Percentiles rank a stretch among this genome's conserved stretches.
Evolutionary conservation across 768 basidiomycete genomes (phyloP).

Genomic region (Panellus pusillus): DNA sequence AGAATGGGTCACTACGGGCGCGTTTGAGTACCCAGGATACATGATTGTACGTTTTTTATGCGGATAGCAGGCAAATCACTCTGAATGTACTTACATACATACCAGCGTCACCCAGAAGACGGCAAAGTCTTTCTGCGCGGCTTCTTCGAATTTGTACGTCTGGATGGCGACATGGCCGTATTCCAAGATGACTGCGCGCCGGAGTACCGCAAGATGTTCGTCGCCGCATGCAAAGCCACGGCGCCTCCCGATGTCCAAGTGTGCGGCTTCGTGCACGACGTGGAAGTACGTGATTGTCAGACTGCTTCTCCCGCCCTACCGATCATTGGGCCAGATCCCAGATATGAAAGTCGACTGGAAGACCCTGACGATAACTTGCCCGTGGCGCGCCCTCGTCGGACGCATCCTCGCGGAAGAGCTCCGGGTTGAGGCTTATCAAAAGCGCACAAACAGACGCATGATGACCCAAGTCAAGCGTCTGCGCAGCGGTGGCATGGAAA

Average conservation of each 20-base stretch:
- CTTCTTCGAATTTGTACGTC: neutral
- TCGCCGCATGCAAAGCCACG: constrained; percentile 2
- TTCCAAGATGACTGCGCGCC: neutral
- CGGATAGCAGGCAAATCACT: neutral
- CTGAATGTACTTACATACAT: too few relatives aligned
- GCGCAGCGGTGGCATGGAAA: neutral
- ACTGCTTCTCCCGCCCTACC: neutral
- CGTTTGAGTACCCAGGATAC: neutral
- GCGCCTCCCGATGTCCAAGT: constrained; percentile 12
- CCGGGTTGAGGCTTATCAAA: constrained; percentile 7
- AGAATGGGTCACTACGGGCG: constrained; percentile 2
- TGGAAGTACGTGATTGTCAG: neutral
- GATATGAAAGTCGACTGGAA: constrained; percentile 17
- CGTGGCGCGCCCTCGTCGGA: constrained; percentile 12
- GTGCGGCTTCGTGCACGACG: constrained; percentile 12
- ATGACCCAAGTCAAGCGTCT: constrained; percentile 5
- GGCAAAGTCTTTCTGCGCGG: constrained; percentile 7
- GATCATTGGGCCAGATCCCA: constrained; percentile 1
- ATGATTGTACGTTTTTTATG: neutral
- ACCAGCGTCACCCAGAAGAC: neutral
- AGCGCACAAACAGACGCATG: neutral
- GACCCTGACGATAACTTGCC: constrained; percentile 16
- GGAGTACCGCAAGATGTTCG: neutral
- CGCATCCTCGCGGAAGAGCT: constrained; percentile 16
- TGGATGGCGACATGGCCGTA: constrained; percentile 9